These are phyloP conservation scores for Sphagnurus paluster DNA, from an alignment of 1,284 basidiomycete species.

Conservation along the genomic window DNA sequence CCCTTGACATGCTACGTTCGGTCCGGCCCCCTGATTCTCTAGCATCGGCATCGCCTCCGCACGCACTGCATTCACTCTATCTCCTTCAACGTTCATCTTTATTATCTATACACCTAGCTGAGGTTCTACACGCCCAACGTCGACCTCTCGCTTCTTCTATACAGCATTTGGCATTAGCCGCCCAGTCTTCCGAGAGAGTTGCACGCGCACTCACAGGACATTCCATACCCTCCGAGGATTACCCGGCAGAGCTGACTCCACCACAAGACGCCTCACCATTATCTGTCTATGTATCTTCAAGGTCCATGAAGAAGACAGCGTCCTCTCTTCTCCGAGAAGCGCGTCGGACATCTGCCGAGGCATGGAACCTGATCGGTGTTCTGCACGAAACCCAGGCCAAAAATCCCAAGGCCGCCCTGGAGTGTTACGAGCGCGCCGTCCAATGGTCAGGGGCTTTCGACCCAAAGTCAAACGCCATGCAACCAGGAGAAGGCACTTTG, in stretches of 20 bases:
- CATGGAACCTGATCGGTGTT: conserved; percentile 57
- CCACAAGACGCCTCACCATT: conserved; percentile 40
- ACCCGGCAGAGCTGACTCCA: conserved; percentile 38
- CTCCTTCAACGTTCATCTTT: conserved; percentile 73
- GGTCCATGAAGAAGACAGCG: conserved; percentile 56
- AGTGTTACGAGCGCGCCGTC: conserved; percentile 42
- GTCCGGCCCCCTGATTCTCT: conserved; percentile 51
- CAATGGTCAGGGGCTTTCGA: conserved; percentile 53
- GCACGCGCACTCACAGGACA: conserved; percentile 53
- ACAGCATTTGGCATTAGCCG: conserved; percentile 58
- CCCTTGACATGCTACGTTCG: conserved; percentile 68
- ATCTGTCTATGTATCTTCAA: conserved; percentile 42
- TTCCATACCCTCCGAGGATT: conserved; percentile 28
- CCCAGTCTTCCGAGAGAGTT: conserved; percentile 67
- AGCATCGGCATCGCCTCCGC: conserved; percentile 48
- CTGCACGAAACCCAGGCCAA: conserved; percentile 38
- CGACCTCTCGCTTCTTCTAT: conserved; percentile 47
- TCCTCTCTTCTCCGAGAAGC: conserved; percentile 64
- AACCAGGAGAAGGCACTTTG: conserved; percentile 45
- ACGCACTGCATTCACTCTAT: conserved; percentile 66
- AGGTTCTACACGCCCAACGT: conserved; percentile 65
- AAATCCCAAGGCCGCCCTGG: conserved; percentile 27
- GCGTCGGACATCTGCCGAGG: conserved; percentile 65
- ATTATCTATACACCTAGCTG: conserved; percentile 73
- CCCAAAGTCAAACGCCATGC: conserved; percentile 30